These are phyloP conservation scores for Amoeboaphelidium protococcarum DNA, from an alignment of 371 early-diverging fungal genomes.

Conservation along the genomic window DNA sequence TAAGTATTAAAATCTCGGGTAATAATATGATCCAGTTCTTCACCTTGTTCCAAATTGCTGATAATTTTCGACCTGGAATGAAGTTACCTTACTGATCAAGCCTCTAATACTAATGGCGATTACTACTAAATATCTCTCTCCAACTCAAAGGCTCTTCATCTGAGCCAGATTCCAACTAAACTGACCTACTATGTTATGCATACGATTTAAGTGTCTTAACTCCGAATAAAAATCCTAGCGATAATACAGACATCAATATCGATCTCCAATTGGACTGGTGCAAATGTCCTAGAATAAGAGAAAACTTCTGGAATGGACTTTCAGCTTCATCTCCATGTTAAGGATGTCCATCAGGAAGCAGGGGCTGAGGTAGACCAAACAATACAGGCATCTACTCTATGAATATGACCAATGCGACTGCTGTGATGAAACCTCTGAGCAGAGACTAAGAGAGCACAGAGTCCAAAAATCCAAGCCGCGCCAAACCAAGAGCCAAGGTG, in stretches of 20 bases:
- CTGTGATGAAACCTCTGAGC: slow-evolving; percentile 71
- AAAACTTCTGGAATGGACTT: not conserved
- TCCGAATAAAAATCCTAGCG: not conserved
- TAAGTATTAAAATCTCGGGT: slow-evolving; percentile 64
- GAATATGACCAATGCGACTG: slow-evolving; percentile 62
- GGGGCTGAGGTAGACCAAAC: slow-evolving; percentile 19
- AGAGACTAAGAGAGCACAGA: slow-evolving; percentile 70
- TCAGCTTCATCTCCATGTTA: not conserved
- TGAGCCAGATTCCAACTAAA: too few species aligned
- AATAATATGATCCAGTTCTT: slow-evolving; percentile 30
- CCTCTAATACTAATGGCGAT: too few species aligned
- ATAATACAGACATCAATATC: not conserved
- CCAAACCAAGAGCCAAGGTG: slow-evolving; percentile 64
- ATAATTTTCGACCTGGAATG: too few species aligned
- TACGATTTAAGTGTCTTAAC: too few species aligned
- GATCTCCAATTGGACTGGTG: not conserved
- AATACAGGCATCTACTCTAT: slow-evolving; percentile 52
- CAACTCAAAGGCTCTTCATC: too few species aligned
- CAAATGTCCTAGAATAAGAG: not conserved
- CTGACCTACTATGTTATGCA: too few species aligned
- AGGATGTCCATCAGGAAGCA: not conserved
- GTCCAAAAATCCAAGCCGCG: slow-evolving; percentile 79
- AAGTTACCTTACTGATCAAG: too few species aligned
- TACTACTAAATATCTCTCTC: too few species aligned
- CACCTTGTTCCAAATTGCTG: slow-evolving; percentile 10